These are phyloP conservation scores for Phaeosphaeriaceae sp. DNA, from an alignment of 2,329 filamentous ascomycete genomes.

Conservation along the genomic window DNA sequence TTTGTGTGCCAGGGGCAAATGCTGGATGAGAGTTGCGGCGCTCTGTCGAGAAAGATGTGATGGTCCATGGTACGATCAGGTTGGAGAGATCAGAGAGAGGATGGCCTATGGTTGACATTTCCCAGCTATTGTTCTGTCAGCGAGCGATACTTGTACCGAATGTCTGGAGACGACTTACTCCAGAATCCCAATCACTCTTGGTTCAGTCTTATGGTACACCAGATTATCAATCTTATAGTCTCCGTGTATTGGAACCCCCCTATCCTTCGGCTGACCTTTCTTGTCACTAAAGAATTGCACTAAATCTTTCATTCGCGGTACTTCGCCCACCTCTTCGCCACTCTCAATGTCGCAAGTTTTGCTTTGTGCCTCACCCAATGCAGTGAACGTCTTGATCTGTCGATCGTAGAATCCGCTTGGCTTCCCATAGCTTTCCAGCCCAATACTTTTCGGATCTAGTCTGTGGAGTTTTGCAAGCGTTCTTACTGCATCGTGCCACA, in stretches of 20 bases:
- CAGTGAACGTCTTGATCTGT: conserved; percentile 81
- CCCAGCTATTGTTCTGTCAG: conserved; percentile 54
- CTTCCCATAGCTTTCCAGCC: conserved; percentile 76
- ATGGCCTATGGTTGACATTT: conserved; percentile 97
- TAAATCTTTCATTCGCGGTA: conserved; percentile 83
- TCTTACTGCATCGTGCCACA: conserved; percentile 85
- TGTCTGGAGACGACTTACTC: conserved; percentile 56
- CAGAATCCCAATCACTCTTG: conserved; percentile 86
- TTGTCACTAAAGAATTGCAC: conserved; percentile 77
- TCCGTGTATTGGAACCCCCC: conserved; percentile 82
- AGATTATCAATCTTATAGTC: conserved; percentile 82
- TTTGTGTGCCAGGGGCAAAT: conserved; percentile 66
- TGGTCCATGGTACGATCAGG: conserved; percentile 61
- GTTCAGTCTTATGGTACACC: conserved; percentile 82
- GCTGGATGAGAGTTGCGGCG: conserved; percentile 50
- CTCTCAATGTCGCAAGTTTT: conserved; percentile 77
- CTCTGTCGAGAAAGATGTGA: conserved; percentile 45
- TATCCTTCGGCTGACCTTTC: conserved; percentile 74
- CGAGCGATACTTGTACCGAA: not conserved
- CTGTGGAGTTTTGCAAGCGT: conserved; percentile 85
- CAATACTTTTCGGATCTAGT: conserved; percentile 70
- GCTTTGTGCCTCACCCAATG: conserved; percentile 79
- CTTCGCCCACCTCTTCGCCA: conserved; percentile 74
- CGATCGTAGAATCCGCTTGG: conserved; percentile 79
- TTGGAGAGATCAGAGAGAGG: conserved; percentile 90